Base-by-base conservation (phyloP, 1,284 basidiomycete species). In the Cryptococcus deneoformans region DNA sequence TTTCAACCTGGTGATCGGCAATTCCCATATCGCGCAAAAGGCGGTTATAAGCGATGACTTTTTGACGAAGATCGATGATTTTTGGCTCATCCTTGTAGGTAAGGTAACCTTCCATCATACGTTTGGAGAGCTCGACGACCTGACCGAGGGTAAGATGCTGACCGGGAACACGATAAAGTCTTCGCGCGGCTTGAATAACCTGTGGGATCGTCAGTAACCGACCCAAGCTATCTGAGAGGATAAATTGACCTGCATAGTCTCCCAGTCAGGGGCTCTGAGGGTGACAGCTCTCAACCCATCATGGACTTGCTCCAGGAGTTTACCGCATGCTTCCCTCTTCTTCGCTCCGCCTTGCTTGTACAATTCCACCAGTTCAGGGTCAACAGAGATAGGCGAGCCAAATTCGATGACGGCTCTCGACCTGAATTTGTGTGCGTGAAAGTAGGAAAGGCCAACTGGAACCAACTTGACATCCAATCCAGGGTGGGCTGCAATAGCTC, bases 261-360 rank as follows among this genome's bases (percentile, higher is more conserved):
- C 96, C 76, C 90, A 99, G 77, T 99, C 96, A 1, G 96, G 93
- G 8, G 95, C 92, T 55, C 94, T 83, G 46, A 99, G 85, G 0
- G 96, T 99, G 46, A 99, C 96, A 1, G 92, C 94, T 79, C 98
- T 97, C 66, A 99, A 81, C n/a, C 86, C 90, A 71, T 98, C 91
- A 70, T 96, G 97, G 58, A 97, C 89, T 57, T 96, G 81, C 67
- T 97, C 90, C 63, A 99, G 83, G 68, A 98, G 86, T 72, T 90
- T 89, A 8, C 86, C 83, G 47, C 95, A 92, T 0, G 96, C 95
- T 67, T 94, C 88, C 61, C 92, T 83, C 80, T 99, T 99, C 70
- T 88, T 84, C 36, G 82, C 78, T 6, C 95, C 95, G 16, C 96
- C 96, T 66, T 87, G 82, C 70, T 92, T 91, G 80, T 95, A 99